A percentile compares a stretch with the other conserved stretches of the same genome.
Conservation (phyloP, 2,329 filamentous ascomycete genomes). For the Epichloe scottii region DNA sequence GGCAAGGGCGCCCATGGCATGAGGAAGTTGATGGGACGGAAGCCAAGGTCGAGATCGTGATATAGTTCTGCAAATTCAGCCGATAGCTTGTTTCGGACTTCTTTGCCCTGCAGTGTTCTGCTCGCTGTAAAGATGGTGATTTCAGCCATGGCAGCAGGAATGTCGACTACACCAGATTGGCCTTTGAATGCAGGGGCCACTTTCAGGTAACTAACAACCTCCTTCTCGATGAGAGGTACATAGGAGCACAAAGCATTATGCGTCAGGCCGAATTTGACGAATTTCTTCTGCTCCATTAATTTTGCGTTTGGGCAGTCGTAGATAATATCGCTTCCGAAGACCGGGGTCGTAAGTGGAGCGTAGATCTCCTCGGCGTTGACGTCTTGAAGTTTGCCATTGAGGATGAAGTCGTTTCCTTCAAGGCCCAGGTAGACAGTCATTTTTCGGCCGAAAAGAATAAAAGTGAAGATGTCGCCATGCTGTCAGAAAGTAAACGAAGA, state of each 20-base stretch:
- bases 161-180: slow-evolving; percentile 54
- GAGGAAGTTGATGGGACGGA: slow-evolving; percentile 81
- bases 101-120: slow-evolving; percentile 71
- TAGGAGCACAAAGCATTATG: slow-evolving; percentile 63
- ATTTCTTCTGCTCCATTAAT: slow-evolving; percentile 95
- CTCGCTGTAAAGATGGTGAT: slow-evolving; percentile 86
- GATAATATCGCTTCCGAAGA: slow-evolving; percentile 75
- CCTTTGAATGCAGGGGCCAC: slow-evolving; percentile 54
- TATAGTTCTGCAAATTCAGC: slow-evolving; percentile 70
- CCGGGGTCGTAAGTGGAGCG: slow-evolving; percentile 57
- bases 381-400: slow-evolving; percentile 83
- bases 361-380: slow-evolving; percentile 88
- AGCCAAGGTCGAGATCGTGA: slow-evolving; percentile 83
- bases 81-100: slow-evolving; percentile 64
- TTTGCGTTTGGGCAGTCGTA: slow-evolving; percentile 87
- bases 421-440: slow-evolving; percentile 77
- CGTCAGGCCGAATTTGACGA: slow-evolving; percentile 71
- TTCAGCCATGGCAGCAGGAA: slow-evolving; percentile 66
- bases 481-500: slow-evolving; percentile 18
- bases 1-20: slow-evolving; percentile 78
- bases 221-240: slow-evolving; percentile 63
- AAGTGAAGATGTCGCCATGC: slow-evolving; percentile 90
- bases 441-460: slow-evolving; percentile 76
- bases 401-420: slow-evolving; percentile 78
- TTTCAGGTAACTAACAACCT: slow-evolving; percentile 64